Conservation (phyloP, 768 basidiomycete genomes). For the Rhizopogon vesiculosus region DNA sequence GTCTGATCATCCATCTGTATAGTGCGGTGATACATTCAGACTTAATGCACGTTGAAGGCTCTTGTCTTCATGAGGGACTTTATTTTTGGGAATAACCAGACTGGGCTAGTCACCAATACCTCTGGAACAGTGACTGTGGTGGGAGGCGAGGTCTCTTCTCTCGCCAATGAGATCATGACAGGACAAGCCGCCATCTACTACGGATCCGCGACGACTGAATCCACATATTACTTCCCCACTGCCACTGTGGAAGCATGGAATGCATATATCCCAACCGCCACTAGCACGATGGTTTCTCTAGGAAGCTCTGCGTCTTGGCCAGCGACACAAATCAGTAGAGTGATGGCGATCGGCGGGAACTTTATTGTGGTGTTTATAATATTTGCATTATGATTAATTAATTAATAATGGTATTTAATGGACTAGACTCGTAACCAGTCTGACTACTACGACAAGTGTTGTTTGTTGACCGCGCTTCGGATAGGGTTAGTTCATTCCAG, state of each 20-base stretch:
- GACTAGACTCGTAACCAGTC: too few relatives aligned
- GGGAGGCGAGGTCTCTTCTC: constrained; percentile 46
- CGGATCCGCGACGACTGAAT: constrained; percentile 43
- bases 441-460: too few relatives aligned
- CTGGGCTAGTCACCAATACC: constrained; percentile 45
- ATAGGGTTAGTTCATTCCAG: constrained; percentile 89
- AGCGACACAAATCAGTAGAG: not conserved
- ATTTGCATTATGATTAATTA: not conserved
- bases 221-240: constrained; percentile 50
- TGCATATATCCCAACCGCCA: constrained; percentile 40
- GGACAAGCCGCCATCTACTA: constrained; percentile 55
- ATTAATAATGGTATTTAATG: not conserved
- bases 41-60: constrained; percentile 35
- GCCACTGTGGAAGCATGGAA: constrained; percentile 56
- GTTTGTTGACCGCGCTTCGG: constrained; percentile 86
- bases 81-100: constrained; percentile 55
- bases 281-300: constrained; percentile 5
- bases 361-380: not conserved
- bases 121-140: constrained; percentile 27
- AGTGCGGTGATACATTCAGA: not conserved
- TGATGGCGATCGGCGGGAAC: not conserved
- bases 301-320: not conserved
- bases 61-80: constrained; percentile 62
- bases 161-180: constrained; percentile 43
- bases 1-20: constrained; percentile 12